A percentile compares a stretch with the other conserved stretches of the same genome.
Evolutionary conservation across 2,329 filamentous ascomycete genomes (phyloP).

Genomic region (Emydomyces testavorans): DNA sequence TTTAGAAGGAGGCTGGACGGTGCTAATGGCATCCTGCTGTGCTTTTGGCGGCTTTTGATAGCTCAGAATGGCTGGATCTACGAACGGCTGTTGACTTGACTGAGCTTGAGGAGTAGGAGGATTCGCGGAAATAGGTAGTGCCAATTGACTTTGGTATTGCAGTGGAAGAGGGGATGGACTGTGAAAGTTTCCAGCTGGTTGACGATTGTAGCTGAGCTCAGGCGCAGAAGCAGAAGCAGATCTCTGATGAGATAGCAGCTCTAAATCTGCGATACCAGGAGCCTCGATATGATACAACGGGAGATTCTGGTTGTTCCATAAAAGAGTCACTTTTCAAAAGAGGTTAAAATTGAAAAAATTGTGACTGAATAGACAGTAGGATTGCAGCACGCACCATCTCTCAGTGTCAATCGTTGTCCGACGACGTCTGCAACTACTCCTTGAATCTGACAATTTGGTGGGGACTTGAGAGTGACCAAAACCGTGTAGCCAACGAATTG

Average conservation of each 20-base stretch:
- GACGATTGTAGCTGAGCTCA: neutral
- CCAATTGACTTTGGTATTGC: constrained; percentile 3
- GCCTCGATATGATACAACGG: constrained; percentile 47
- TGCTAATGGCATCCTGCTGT: neutral
- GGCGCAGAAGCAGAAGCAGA: constrained; percentile 5
- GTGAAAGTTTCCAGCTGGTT: constrained; percentile 8
- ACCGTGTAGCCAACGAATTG: constrained; percentile 68
- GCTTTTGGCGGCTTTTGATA: constrained; percentile 38
- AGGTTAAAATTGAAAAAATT: constrained; percentile 29
- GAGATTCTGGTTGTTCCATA: constrained; percentile 43
- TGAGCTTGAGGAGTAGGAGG: constrained; percentile 17
- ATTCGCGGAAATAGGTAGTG: constrained; percentile 11
- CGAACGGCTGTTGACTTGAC: constrained; percentile 42
- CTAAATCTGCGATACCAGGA: constrained; percentile 47
- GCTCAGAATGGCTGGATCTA: constrained; percentile 76
- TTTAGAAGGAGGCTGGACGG: constrained; percentile 8
- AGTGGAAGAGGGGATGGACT: constrained; percentile 17
- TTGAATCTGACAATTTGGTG: constrained; percentile 52
- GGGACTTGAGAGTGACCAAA: constrained; percentile 57
- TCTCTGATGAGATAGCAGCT: constrained; percentile 34
- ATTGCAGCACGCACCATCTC: constrained; percentile 49
- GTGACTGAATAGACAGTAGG: neutral
- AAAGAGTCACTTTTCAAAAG: constrained; percentile 30
- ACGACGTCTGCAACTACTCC: constrained; percentile 61
- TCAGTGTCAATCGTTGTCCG: constrained; percentile 57